Evolutionary conservation across 2,329 filamentous ascomycete species (phyloP), one percentile per base, ranked within the genome.

Genomic region (Biscogniauxia mediterranea): DNA sequence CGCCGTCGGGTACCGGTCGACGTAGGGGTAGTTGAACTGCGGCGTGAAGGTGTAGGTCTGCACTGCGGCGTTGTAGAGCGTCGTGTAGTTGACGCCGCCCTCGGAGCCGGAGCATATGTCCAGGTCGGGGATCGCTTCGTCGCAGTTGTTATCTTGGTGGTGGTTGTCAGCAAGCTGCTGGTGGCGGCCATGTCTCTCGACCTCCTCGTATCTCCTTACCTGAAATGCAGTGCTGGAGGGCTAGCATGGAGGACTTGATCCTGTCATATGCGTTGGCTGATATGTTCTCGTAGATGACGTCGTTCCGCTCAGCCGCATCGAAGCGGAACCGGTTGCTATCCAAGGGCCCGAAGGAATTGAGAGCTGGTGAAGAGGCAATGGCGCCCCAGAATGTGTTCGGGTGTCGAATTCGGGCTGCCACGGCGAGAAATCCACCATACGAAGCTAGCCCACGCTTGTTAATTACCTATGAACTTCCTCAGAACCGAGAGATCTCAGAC

Each of bases 11-110:
- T 60, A 66, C 23, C 55, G 61, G 2, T 61, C 57, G n/a, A 60
- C 23, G 61, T 59, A 66, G 2, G 66, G 66, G 50, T 68, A 68
- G 52, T 66, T 68, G 56, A 59, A 68, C 57, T 68, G 62, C 38
- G 66, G 55, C 5, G 64, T 54, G 3, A 54, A 38, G 1, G 61
- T 55, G 51, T 68, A 68, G 6, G 61, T 64, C 23, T 61, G 20
- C 7, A 61, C 32, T 5, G 50, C 58, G 5, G 64, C 66, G 7
- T 28, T 55, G 46, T 66, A 66, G 51, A 68, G 51, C 25, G 57
- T 59, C 23, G 63, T 57, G 50, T 66, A 64, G 6, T 57, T 62
- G 25, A 61, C 23, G 23, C 23, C 28, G 21, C 49, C 55, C 1
- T 50, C 62, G 1, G 60, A 61, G 25, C 61, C 60, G 6, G 58